Percentiles rank a stretch among this genome's conserved stretches.
phyloP scores from a whole-genome alignment of 352 stramenopile species.

The Phytophthora pini region DNA sequence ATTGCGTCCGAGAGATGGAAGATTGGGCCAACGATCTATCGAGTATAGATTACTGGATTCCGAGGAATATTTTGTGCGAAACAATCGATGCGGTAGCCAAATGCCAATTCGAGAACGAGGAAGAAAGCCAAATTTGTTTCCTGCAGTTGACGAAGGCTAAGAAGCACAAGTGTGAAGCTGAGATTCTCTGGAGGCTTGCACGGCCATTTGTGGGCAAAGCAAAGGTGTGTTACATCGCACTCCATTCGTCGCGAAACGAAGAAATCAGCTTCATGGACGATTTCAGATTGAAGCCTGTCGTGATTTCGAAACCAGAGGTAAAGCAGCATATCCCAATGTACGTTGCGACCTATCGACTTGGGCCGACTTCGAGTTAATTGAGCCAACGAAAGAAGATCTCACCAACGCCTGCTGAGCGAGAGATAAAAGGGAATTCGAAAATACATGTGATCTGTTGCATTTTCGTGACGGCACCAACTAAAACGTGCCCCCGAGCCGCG shows the following conservation, averaged over 20 bases:
- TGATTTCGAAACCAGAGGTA: neutral
- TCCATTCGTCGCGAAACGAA: neutral
- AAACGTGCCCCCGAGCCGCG: too few species aligned
- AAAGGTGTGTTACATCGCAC: slow-evolving; percentile 8
- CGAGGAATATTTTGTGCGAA: slow-evolving; percentile 5
- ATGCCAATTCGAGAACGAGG: neutral
- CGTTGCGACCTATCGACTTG: slow-evolving; percentile 9
- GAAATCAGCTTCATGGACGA: neutral
- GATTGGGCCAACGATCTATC: neutral
- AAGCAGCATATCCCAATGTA: slow-evolving; percentile 6
- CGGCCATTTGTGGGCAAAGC: slow-evolving; percentile 5
- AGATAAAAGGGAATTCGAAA: too few species aligned
- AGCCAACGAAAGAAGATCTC: too few species aligned
- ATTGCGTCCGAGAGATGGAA: slow-evolving; percentile 8
- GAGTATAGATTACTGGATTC: slow-evolving; percentile 14
- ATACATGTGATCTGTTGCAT: too few species aligned
- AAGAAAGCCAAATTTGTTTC: slow-evolving; percentile 8
- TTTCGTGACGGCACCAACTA: too few species aligned
- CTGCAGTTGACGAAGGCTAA: slow-evolving; percentile 11
- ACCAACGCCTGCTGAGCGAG: too few species aligned
- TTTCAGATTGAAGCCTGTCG: slow-evolving; percentile 8
- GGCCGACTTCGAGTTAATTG: slow-evolving; percentile 2
- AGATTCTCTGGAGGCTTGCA: slow-evolving; percentile 5
- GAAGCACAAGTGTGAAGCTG: slow-evolving; percentile 4
- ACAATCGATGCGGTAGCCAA: slow-evolving; percentile 15